Evolutionary conservation across 495 filamentous ascomycete species (phyloP).

Genomic region (Niebla homalea): DNA sequence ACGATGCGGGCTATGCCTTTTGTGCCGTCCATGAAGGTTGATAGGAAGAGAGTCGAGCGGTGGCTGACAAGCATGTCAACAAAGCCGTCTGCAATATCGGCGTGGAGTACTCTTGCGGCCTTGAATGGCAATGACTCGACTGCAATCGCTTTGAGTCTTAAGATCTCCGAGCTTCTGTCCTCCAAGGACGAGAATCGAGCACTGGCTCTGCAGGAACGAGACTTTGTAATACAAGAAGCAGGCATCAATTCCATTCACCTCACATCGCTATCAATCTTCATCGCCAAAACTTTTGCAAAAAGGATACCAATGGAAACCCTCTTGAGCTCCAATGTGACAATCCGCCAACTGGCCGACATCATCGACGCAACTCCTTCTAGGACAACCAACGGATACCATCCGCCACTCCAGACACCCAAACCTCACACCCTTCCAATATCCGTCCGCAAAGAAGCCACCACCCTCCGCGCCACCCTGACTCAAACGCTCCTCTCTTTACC

Average conservation of each 20-base stretch:
- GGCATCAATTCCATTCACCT: conserved; percentile 24
- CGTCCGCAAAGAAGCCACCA: too few species aligned
- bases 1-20: conserved; percentile 28
- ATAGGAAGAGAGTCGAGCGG: conserved; percentile 18
- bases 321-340: conserved; percentile 12
- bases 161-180: background rate
- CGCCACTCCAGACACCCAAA: too few species aligned
- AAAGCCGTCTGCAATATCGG: too few species aligned
- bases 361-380: too few species aligned
- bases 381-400: too few species aligned
- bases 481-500: too few species aligned
- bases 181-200: background rate
- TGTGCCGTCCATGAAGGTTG: conserved; percentile 27
- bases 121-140: background rate
- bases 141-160: background rate
- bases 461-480: too few species aligned
- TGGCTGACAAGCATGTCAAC: conserved; percentile 10
- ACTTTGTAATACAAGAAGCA: conserved; percentile 17
- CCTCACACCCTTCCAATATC: too few species aligned
- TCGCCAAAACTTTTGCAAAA: conserved; percentile 15
- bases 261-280: conserved; percentile 19
- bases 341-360: conserved; percentile 13
- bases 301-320: conserved; percentile 12
- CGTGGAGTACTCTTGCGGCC: background rate
- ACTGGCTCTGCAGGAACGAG: conserved; percentile 10